Percentiles rank a stretch among this genome's conserved stretches.
Evolutionary conservation across 176 grass and related monocot species (phyloP).

Genomic region (Oryza rufipogon): DNA sequence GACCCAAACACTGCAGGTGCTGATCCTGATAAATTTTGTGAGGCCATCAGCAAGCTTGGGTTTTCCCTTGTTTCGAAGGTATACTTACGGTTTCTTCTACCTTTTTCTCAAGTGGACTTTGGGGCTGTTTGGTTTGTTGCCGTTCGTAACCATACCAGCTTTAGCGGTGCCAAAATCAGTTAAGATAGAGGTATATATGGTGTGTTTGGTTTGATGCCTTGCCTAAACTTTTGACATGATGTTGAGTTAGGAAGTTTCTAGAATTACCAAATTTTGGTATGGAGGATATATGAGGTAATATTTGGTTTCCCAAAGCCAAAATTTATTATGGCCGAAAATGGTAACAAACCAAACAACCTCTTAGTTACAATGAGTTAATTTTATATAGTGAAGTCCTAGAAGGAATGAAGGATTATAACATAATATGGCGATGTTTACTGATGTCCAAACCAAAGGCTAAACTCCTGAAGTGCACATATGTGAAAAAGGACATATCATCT

Average conservation of each 20-base stretch:
- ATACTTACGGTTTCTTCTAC: constrained; percentile 34
- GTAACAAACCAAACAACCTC: not conserved
- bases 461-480: not conserved
- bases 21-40: constrained; percentile 79
- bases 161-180: not conserved
- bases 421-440: not conserved
- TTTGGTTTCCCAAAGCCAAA: not conserved
- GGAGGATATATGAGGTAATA: not conserved
- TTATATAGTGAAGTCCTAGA: constrained; percentile 13
- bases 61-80: constrained; percentile 85
- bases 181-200: not conserved
- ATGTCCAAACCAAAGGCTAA: not conserved
- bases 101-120: constrained; percentile 14
- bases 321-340: not conserved
- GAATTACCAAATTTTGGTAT: not conserved
- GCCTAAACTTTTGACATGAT: not conserved
- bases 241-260: not conserved
- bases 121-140: not conserved
- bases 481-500: not conserved
- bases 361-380: not conserved
- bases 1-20: constrained; percentile 88
- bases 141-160: not conserved
- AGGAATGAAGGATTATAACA: constrained; percentile 24
- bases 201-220: not conserved
- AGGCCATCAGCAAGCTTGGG: constrained; percentile 80